These are phyloP conservation scores for Ustilago vetiveriae DNA, from an alignment of 1,284 basidiomycete species.

Conservation along the genomic window DNA sequence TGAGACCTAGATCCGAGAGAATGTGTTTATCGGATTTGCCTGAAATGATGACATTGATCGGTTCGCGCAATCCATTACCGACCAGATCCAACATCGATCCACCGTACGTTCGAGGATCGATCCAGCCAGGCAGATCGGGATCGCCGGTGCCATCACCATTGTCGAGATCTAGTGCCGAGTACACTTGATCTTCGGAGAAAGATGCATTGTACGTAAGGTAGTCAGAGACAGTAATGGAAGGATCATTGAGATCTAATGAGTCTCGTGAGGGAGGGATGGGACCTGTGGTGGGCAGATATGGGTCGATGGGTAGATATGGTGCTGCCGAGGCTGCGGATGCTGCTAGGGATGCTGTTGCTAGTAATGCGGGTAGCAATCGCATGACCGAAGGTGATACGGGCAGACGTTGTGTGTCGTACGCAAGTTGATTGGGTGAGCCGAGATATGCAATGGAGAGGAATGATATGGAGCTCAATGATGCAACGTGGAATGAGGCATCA, in stretches of 20 bases:
- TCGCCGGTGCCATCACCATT: slow-evolving; percentile 34
- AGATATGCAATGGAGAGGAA: too few relatives aligned
- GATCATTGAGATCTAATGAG: slow-evolving; percentile 30
- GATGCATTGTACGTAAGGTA: slow-evolving; percentile 29
- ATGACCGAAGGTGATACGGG: too few relatives aligned
- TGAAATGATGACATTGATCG: slow-evolving; percentile 87
- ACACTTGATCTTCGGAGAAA: slow-evolving; percentile 43
- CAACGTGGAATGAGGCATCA: too few relatives aligned
- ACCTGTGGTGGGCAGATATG: slow-evolving; percentile 5
- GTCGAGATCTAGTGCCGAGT: slow-evolving; percentile 40
- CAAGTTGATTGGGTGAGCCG: too few relatives aligned
- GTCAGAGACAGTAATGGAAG: slow-evolving; percentile 19
- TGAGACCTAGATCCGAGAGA: slow-evolving; percentile 77
- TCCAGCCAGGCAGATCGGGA: slow-evolving; percentile 50
- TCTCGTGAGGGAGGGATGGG: slow-evolving; percentile 16
- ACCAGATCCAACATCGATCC: slow-evolving; percentile 67
- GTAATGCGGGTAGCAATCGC: slow-evolving; percentile 17
- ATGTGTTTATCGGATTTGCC: slow-evolving; percentile 79
- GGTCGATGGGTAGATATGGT: slow-evolving; percentile 31
- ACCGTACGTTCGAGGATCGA: slow-evolving; percentile 43
- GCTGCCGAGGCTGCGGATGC: not conserved
- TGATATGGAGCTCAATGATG: too few relatives aligned
- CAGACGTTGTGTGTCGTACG: too few relatives aligned
- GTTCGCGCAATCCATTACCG: slow-evolving; percentile 84
- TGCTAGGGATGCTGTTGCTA: slow-evolving; percentile 1